A percentile compares a stretch with the other conserved stretches of the same genome.
Evolutionary conservation across 169 alveolate genomes (phyloP).

Genomic region (Ichthyophthirius multifiliis): DNA sequence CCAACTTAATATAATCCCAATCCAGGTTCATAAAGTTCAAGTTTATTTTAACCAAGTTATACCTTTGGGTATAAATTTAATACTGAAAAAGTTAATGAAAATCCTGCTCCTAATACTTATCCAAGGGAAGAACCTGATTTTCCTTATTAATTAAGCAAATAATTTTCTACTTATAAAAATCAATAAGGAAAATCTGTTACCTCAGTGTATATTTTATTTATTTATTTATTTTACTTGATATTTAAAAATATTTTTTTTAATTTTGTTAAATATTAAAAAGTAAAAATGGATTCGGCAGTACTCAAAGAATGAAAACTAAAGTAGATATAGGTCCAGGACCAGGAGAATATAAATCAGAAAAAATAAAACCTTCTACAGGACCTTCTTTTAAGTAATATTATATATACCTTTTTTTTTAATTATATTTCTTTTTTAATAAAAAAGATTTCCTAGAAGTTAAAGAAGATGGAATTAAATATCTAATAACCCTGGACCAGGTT

Average conservation of each 20-base stretch:
- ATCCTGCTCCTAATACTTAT: not conserved
- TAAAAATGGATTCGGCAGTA: not conserved
- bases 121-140: not conserved
- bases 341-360: not conserved
- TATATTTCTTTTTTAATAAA: not conserved
- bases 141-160: no score
- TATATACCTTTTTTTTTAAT: not conserved
- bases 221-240: not conserved
- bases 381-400: not conserved
- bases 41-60: not conserved
- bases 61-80: not conserved
- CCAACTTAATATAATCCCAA: not conserved
- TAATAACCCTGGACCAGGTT: not conserved
- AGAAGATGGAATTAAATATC: not conserved
- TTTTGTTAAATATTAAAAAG: no score
- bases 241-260: not conserved
- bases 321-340: not conserved
- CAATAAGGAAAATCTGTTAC: not conserved
- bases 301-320: not conserved
- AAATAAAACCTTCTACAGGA: not conserved
- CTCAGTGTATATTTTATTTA: not conserved
- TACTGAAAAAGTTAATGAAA: not conserved
- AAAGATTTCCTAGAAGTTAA: constrained; percentile 1
- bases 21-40: not conserved
- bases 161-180: no score